A percentile compares a stretch with the other conserved stretches of the same genome.
phyloP scores from a whole-genome alignment of 306 rosid genomes.

The Trifolium subterraneum region DNA sequence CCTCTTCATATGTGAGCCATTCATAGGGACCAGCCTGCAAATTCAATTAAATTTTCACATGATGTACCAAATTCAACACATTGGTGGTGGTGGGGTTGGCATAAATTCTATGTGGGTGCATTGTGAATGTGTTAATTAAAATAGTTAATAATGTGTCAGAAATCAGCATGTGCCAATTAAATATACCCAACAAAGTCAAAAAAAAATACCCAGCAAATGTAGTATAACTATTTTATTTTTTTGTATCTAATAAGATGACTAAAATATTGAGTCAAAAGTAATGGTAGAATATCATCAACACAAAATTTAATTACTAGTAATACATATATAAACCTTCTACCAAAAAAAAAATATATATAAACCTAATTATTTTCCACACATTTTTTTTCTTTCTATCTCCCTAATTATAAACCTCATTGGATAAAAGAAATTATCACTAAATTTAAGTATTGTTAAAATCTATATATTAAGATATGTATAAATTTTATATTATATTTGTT shows the following conservation, averaged over 20 bases:
- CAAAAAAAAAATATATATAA: no score
- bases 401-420: background rate
- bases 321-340: no score
- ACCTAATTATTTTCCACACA: no score
- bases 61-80: background rate
- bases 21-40: slow-evolving; percentile 55
- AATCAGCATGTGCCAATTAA: slow-evolving; percentile 2
- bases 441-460: no score
- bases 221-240: no score
- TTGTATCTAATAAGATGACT: no score
- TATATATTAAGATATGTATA: no score
- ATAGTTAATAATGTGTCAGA: background rate
- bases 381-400: no score
- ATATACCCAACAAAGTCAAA: background rate
- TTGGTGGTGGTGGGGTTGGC: background rate
- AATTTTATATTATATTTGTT: no score
- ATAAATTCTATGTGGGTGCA: background rate
- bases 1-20: slow-evolving; percentile 67
- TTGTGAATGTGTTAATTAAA: background rate
- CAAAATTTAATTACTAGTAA: no score
- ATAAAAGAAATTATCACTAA: background rate
- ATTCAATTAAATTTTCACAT: slow-evolving; percentile 34
- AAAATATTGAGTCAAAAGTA: no score
- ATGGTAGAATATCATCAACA: background rate
- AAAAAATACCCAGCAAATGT: no score